Percentiles rank a stretch among this genome's conserved stretches.
Evolutionary conservation across 345 rosid genomes (phyloP).

Genomic region (Combretum micranthum): DNA sequence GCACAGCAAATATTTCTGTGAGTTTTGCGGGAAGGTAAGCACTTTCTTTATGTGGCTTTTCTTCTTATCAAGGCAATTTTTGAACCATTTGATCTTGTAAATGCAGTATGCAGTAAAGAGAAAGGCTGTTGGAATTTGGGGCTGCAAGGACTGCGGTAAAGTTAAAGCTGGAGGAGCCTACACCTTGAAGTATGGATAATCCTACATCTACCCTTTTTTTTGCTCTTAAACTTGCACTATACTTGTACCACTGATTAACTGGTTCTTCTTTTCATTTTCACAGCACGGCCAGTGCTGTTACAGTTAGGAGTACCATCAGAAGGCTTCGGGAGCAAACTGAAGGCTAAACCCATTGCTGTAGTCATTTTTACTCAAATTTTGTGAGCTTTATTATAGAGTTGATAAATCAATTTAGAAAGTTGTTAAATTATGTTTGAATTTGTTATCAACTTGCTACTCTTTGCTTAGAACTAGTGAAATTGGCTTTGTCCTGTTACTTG

Average conservation of each 20-base stretch:
- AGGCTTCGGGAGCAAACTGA: constrained; percentile 95
- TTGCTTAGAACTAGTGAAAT: too few species aligned
- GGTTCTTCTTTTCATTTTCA: not conserved
- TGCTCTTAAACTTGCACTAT: too few species aligned
- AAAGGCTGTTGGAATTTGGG: constrained; percentile 95
- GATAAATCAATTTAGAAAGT: too few species aligned
- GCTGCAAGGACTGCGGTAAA: constrained; percentile 96
- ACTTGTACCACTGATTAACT: too few species aligned
- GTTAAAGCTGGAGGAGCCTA: constrained; percentile 96
- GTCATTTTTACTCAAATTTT: too few species aligned
- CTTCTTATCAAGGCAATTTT: not conserved
- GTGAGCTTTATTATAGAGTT: too few species aligned
- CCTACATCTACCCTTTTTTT: too few species aligned
- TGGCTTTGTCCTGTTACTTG: too few species aligned
- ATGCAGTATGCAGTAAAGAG: constrained; percentile 83
- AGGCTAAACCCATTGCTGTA: constrained; percentile 33
- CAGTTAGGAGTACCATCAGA: constrained; percentile 84
- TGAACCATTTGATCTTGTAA: not conserved
- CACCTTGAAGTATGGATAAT: constrained; percentile 62
- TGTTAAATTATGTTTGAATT: too few species aligned
- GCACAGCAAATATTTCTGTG: constrained; percentile 82
- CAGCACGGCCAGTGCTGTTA: constrained; percentile 85
- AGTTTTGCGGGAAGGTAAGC: constrained; percentile 79
- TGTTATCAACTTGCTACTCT: too few species aligned
- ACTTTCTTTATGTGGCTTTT: not conserved